These are phyloP conservation scores for Metarhizium brunneum DNA, from an alignment of 2,329 filamentous ascomycete species.

Conservation along the genomic window DNA sequence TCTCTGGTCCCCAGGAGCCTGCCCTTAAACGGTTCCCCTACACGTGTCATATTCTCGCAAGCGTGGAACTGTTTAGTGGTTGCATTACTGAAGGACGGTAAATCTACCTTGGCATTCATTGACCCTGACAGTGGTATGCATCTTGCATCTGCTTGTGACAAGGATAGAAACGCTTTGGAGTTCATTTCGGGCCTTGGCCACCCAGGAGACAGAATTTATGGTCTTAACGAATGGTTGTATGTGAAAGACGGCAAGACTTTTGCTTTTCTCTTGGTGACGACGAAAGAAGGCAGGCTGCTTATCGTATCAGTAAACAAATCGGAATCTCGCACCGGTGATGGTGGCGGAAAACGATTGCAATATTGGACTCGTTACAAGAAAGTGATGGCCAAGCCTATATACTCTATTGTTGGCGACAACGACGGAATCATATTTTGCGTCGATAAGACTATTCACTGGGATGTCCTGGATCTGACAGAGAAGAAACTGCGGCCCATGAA, in stretches of 20 bases:
- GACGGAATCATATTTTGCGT: slow-evolving; percentile 48
- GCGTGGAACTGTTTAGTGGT: slow-evolving; percentile 44
- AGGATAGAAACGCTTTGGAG: slow-evolving; percentile 28
- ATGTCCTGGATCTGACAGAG: slow-evolving; percentile 39
- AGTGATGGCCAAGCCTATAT: slow-evolving; percentile 37
- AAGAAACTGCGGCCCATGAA: slow-evolving; percentile 41
- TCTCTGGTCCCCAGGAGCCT: slow-evolving; percentile 42
- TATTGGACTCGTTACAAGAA: slow-evolving; percentile 47
- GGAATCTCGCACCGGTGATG: slow-evolving; percentile 9
- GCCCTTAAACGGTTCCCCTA: slow-evolving; percentile 36
- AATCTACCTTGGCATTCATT: slow-evolving; percentile 45
- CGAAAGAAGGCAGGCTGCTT: slow-evolving; percentile 43
- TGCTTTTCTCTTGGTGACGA: slow-evolving; percentile 53
- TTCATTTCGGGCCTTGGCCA: slow-evolving; percentile 49
- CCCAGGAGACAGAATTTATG: slow-evolving; percentile 47
- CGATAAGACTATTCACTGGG: slow-evolving; percentile 45
- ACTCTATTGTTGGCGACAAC: slow-evolving; percentile 44
- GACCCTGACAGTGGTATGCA: slow-evolving; percentile 44
- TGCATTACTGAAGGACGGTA: slow-evolving; percentile 33
- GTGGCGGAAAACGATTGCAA: slow-evolving; percentile 21
- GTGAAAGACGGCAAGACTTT: slow-evolving; percentile 47
- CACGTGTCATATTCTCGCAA: slow-evolving; percentile 45
- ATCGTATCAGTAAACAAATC: slow-evolving; percentile 39
- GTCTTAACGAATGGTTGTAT: slow-evolving; percentile 56
- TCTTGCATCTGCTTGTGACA: slow-evolving; percentile 37